Percentiles rank a stretch among this genome's conserved stretches.
These are phyloP conservation scores for Yamadazyma sp. DNA, from an alignment of 1,139 yeast species.

Conservation along the genomic window DNA sequence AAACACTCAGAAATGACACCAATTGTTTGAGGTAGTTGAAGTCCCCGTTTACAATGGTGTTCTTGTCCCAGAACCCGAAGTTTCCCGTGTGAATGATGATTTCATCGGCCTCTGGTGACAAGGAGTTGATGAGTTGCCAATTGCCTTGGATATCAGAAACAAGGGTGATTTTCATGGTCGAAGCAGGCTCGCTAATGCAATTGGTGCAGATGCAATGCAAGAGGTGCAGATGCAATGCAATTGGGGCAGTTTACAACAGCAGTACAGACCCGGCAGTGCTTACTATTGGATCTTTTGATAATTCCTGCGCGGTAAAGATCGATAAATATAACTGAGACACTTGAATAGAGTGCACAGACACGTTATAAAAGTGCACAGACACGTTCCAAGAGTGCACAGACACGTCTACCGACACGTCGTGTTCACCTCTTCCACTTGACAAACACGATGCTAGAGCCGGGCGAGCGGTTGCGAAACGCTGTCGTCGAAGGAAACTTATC, in stretches of 20 bases:
- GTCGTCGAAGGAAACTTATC: conserved; percentile 69
- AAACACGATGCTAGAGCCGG: conserved; percentile 71
- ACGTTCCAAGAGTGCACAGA: no score
- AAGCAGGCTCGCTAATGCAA: no score
- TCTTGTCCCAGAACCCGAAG: conserved; percentile 72
- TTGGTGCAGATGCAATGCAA: no score
- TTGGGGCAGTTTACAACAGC: no score
- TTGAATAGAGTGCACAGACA: no score
- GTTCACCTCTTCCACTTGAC: no score
- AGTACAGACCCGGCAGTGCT: background rate
- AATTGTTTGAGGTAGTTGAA: conserved; percentile 60
- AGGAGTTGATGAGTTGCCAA: conserved; percentile 16
- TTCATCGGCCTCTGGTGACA: conserved; percentile 19
- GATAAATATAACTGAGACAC: no score
- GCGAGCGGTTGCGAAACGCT: conserved; percentile 70
- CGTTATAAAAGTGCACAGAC: no score
- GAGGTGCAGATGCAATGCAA: no score
- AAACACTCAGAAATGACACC: conserved; percentile 64
- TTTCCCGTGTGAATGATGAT: conserved; percentile 71
- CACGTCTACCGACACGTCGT: no score
- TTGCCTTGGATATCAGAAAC: conserved; percentile 39
- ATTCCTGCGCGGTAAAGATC: background rate
- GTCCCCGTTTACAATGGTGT: conserved; percentile 55
- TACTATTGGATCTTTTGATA: background rate
- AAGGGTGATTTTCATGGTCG: conserved; percentile 19